Evolutionary conservation across 345 rosid genomes (phyloP), one percentile per base, ranked within the genome.

Genomic region (Populus alba): DNA sequence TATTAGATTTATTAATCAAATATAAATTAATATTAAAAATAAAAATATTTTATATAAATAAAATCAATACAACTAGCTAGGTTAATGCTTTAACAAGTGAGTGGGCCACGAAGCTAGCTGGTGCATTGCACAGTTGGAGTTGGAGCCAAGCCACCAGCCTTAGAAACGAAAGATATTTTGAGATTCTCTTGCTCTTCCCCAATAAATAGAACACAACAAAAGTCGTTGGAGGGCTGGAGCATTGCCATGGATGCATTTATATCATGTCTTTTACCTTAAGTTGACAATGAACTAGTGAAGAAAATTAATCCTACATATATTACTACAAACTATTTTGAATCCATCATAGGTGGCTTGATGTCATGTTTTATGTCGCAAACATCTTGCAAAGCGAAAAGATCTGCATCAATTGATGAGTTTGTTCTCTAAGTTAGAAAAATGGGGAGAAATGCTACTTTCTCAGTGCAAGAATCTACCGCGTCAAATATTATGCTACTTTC

Each of bases 151-250:
- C n/a, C 45, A 41, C 45, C 45, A 10, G 45, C 45, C 22, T n/a
- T 59, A 5, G 51, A 72, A 33, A 33, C 37, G 37, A 33, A 67
- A 39, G 41, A 63, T 29, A 2, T 13, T 27, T 61, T 74, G 61
- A 76, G 81, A 78, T 75, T 75, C 7, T 43, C 57, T 71, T 63
- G 39, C 55, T 69, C 8, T 70, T 69, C 62, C 77, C 37, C 35
- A 81, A 77, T 83, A 71, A 83, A 77, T 79, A 76, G 45, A 81
- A 77, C 71, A 81, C 72, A 71, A 71, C 83, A 79, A 86, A 79
- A 61, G 71, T 77, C 62, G 79, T 72, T 69, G 81, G 76, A 51
- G 39, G 39, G 74, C 18, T 61, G 70, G 25, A 20, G 27, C 27
- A n/a, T 69, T 61, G 70, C 78, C 12, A 3, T 20, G 27, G 62